Base-by-base conservation (phyloP, 768 basidiomycete species). In the Gloeophyllum trabeum region DNA sequence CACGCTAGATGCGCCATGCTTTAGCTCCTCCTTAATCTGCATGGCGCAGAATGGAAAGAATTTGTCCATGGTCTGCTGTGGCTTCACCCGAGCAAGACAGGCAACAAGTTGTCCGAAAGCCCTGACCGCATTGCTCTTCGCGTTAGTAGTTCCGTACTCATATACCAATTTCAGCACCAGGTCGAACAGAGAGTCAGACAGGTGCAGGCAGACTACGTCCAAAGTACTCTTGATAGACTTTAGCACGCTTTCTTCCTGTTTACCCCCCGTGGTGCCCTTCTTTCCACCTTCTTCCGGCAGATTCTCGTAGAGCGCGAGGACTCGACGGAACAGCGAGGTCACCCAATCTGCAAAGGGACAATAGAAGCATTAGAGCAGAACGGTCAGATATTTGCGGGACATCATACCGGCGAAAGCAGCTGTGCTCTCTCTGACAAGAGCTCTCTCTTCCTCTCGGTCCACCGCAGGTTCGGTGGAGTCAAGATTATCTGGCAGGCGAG, bases 201-300 rank as follows among this genome's bases (percentile, higher is more conserved):
- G 69, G 54, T 92, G 88, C 22, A 83, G 65, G 56, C 83, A 89
- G 50, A 92, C 71, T 42, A 84, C 73, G 53, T 92, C 88, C 50
- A 83, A 62, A 65, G 85, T 83, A 54, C 76, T 70, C 63, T 85
- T 85, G 58, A 88, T 73, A 16, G 84, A 75, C 54, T 81, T 86
- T 42, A 89, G 69, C 20, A 87, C 79, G 28, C 60, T 67, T 50
- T 90, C 82, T 65, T 82, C 86, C 61, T 69, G 73, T 57, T 85
- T 86, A n/a, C 87, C 87, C 19, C 87, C 87, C 2, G 88, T 89
- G 25, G 73, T 81, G 47, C 86, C 86, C 61, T 72, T 76, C 63
- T 77, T 79, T 4, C 94, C 94, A 7, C 88, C 91, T 61, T 94
- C 93, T 57, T 98, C 94, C 0, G 93, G 93, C 4, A 98, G 65